A percentile compares a stretch with the other conserved stretches of the same genome.
phyloP scores from a whole-genome alignment of 306 rosid genomes.

The Clitoria ternatea region DNA sequence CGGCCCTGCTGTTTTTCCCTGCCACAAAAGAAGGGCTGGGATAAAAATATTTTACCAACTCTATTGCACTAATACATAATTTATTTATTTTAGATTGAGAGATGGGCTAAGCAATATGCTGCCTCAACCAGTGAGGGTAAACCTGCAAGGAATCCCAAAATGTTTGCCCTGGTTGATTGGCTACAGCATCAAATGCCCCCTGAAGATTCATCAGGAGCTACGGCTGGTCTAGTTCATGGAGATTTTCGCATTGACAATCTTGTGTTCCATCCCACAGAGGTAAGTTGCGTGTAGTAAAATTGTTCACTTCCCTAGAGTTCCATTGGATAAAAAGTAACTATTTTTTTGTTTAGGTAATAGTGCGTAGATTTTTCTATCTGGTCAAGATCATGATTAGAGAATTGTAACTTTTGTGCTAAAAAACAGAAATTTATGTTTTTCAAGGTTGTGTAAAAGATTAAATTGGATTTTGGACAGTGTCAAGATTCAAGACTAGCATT shows the following conservation, averaged over 20 bases:
- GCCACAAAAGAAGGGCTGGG: not conserved
- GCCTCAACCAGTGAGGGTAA: constrained; percentile 79
- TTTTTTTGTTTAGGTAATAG: constrained; percentile 9
- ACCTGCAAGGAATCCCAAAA: constrained; percentile 76
- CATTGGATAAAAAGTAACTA: not conserved
- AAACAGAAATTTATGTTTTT: constrained; percentile 20
- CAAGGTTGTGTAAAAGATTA: not conserved
- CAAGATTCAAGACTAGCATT: constrained; percentile 7
- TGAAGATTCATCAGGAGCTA: constrained; percentile 76
- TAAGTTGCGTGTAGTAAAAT: constrained; percentile 26
- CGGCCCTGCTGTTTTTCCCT: not conserved
- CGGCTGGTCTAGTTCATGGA: constrained; percentile 91
- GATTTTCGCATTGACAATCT: constrained; percentile 94
- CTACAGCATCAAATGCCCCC: constrained; percentile 59
- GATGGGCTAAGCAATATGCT: constrained; percentile 89
- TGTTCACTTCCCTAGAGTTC: constrained; percentile 11
- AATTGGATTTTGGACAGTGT: constrained; percentile 13
- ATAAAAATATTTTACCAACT: constrained; percentile 1
- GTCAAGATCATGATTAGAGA: constrained; percentile 13
- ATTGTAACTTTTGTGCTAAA: not conserved
- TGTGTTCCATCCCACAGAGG: constrained; percentile 89
- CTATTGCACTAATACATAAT: not conserved
- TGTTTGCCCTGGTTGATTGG: constrained; percentile 83
- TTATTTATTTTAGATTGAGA: constrained; percentile 62
- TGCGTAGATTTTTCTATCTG: not conserved